Percentiles rank a stretch among this genome's conserved stretches.
phyloP scores from a whole-genome alignment of 2,329 filamentous ascomycete genomes.

The Penicillium nordicum region DNA sequence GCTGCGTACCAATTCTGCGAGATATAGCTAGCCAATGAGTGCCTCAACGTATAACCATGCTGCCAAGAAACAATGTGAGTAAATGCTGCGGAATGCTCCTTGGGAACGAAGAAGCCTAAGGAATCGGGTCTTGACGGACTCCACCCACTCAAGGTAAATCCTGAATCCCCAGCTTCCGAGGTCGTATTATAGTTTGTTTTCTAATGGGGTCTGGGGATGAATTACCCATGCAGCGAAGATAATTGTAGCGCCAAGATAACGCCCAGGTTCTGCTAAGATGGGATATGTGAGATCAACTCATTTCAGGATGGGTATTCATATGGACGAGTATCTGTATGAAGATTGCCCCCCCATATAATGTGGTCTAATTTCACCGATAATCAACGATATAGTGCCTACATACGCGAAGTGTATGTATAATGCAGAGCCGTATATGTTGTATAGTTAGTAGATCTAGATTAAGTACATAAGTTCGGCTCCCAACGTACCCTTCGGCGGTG shows the following conservation, averaged over 20 bases:
- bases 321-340: background rate
- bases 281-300: constrained; percentile 5
- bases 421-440: background rate
- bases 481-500: background rate
- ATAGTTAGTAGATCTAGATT: background rate
- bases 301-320: background rate
- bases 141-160: background rate
- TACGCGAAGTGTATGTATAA: background rate
- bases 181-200: background rate
- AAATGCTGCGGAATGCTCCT: background rate
- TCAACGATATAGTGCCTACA: background rate
- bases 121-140: background rate
- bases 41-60: background rate
- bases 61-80: constrained; percentile 1
- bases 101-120: background rate
- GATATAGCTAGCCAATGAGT: background rate
- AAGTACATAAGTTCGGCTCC: background rate
- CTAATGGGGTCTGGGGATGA: background rate
- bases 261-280: constrained; percentile 1
- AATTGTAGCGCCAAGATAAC: constrained; percentile 1
- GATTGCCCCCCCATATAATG: background rate
- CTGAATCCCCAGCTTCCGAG: background rate
- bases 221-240: background rate
- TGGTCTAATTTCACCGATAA: background rate
- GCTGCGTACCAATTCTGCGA: background rate